Base-by-base conservation (phyloP, 768 basidiomycete species). In the Hygrophoropsis aurantiaca region DNA sequence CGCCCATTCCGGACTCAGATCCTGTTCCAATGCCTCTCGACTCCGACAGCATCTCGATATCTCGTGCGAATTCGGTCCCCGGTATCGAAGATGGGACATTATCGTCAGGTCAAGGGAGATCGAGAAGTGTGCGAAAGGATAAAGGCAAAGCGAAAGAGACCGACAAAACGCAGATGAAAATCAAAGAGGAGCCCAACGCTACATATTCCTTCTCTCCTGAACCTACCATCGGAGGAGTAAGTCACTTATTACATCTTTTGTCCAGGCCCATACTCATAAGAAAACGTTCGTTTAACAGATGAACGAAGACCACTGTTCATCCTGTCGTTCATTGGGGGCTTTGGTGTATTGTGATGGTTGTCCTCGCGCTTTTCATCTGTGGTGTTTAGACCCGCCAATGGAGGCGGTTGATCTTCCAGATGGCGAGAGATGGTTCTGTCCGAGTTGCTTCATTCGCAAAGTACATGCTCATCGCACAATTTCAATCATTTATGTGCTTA, bases 291-390 rank as follows among this genome's bases (percentile, higher is more conserved):
- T 34, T 42, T 44, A 16, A 25, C 52, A 79, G 76, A 56, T 74
- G 57, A 90, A 91, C 65, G 83, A 91, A 62, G 89, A 92, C 61
- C 87, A 91, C 59, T 92, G 89, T 61, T 90, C 88, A 52, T 80
- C 89, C 15, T 92, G 89, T 64, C 83, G 85, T 57, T 90, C 85
- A 20, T 59, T 75, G 54, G 95, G 95, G 40, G 81, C 87, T 36
- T 77, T 98, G 51, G 81, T 99, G 16, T 98, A 97, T 65, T 99
- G 97, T 67, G 97, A 98, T 66, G 94, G 94, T 16, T 99, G 97
- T 64, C 91, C 95, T 27, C 74, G 87, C 53, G 92, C 94, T 6
- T 99, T 97, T 67, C 97, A 99, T 69, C 83, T 98, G 50, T 85
- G 88, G 80, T 99, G 97, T 67, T 78, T 99, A 54, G 89, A 99